These are phyloP conservation scores for Huiozyma sinensis DNA, from an alignment of 805 yeast species.

Conservation along the genomic window DNA sequence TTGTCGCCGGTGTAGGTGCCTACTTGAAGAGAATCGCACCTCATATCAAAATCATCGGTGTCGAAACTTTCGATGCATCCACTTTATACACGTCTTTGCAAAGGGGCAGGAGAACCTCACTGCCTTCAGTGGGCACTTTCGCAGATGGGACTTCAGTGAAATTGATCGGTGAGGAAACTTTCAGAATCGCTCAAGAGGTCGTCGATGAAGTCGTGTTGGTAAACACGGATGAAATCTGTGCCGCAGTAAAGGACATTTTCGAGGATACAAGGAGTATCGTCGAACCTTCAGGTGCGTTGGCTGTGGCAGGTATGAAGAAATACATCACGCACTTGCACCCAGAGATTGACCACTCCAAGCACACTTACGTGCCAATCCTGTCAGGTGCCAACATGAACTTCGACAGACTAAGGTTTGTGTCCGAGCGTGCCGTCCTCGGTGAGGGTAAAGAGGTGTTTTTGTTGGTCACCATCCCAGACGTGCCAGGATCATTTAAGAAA, in stretches of 20 bases:
- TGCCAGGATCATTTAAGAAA: conserved; percentile 78
- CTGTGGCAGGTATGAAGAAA: conserved; percentile 89
- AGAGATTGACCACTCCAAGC: conserved; percentile 56
- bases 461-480: conserved; percentile 83
- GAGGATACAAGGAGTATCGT: conserved; percentile 90
- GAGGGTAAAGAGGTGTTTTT: conserved; percentile 94
- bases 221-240: conserved; percentile 87
- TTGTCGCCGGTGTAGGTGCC: conserved; percentile 81
- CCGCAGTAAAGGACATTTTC: conserved; percentile 93
- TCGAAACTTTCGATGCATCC: conserved; percentile 92
- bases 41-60: conserved; percentile 92
- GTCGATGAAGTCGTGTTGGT: conserved; percentile 88
- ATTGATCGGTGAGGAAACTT: conserved; percentile 82
- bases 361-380: conserved; percentile 72
- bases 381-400: conserved; percentile 99
- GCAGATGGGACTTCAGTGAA: conserved; percentile 99
- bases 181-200: conserved; percentile 60
- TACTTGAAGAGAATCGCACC: conserved; percentile 94
- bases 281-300: conserved; percentile 95
- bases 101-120: conserved; percentile 40
- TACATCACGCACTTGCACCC: conserved; percentile 55
- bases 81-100: conserved; percentile 71
- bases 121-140: conserved; percentile 80
- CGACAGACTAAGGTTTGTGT: conserved; percentile 87
- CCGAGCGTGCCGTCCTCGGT: conserved; percentile 97